Evolutionary conservation across 2,329 filamentous ascomycete species (phyloP).

Genomic region (Colletotrichum salicis): DNA sequence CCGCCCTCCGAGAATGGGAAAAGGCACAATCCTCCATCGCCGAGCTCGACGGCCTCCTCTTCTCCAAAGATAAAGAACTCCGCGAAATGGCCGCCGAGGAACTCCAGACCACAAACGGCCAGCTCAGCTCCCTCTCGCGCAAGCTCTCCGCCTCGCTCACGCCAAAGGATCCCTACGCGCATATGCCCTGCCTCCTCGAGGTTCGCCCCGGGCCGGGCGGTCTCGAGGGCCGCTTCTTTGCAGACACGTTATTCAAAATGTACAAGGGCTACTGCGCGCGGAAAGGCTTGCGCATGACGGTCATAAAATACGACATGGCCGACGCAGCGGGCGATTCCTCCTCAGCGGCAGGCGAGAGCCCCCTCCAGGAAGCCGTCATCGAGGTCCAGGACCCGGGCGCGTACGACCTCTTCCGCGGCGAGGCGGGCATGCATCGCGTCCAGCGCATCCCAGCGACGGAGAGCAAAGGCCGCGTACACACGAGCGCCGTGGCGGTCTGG

Average conservation of each 20-base stretch:
- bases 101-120: conserved; percentile 70
- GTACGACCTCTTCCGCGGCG: conserved; percentile 84
- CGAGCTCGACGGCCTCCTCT: conserved; percentile 64
- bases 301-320: conserved; percentile 83
- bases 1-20: conserved; percentile 69
- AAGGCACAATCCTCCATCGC: conserved; percentile 60
- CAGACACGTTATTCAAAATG: conserved; percentile 88
- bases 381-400: conserved; percentile 81
- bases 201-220: conserved; percentile 93
- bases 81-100: conserved; percentile 84
- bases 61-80: conserved; percentile 74
- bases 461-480: conserved; percentile 90
- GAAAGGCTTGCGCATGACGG: conserved; percentile 70
- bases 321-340: conserved; percentile 70
- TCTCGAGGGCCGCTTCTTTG: conserved; percentile 90
- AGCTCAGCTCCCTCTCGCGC: conserved; percentile 71
- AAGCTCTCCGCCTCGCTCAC: conserved; percentile 82
- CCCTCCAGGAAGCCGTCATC: conserved; percentile 87
- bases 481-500: conserved; percentile 90
- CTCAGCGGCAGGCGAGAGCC: conserved; percentile 68
- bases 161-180: conserved; percentile 88
- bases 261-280: conserved; percentile 82
- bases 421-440: conserved; percentile 94
- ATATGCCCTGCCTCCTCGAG: conserved; percentile 90
- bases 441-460: conserved; percentile 94